Evolutionary conservation across 2,329 filamentous ascomycete species (phyloP).

Genomic region (Aspergillus caelatus): DNA sequence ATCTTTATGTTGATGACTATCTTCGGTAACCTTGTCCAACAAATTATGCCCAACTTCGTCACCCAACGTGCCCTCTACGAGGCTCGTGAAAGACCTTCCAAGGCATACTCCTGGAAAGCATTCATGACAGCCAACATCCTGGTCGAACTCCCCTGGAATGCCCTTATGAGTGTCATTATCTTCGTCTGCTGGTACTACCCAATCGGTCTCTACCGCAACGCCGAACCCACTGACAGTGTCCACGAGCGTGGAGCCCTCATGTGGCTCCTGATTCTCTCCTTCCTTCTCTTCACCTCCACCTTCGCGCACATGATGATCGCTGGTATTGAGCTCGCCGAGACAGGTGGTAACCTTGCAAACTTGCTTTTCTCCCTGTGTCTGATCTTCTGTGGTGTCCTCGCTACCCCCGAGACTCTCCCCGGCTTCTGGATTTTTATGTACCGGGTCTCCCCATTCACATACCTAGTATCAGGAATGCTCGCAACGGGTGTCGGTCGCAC

Average conservation of each 20-base stretch:
- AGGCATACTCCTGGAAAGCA: slow-evolving; percentile 73
- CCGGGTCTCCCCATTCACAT: slow-evolving; percentile 68
- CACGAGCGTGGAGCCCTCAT: slow-evolving; percentile 64
- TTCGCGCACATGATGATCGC: slow-evolving; percentile 76
- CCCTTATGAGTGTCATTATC: slow-evolving; percentile 64
- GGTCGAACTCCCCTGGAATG: slow-evolving; percentile 70
- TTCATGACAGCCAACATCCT: slow-evolving; percentile 73
- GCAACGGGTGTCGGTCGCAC: slow-evolving; percentile 42
- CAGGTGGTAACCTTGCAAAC: slow-evolving; percentile 65
- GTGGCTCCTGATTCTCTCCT: slow-evolving; percentile 65
- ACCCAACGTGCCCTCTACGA: slow-evolving; percentile 63
- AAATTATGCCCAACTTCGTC: slow-evolving; percentile 63
- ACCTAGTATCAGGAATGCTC: slow-evolving; percentile 53
- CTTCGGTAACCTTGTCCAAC: slow-evolving; percentile 63
- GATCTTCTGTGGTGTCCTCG: slow-evolving; percentile 59
- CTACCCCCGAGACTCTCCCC: slow-evolving; percentile 60
- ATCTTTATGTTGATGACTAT: slow-evolving; percentile 85
- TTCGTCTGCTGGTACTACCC: slow-evolving; percentile 72
- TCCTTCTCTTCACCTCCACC: slow-evolving; percentile 71
- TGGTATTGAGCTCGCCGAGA: slow-evolving; percentile 69
- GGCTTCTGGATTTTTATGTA: slow-evolving; percentile 83
- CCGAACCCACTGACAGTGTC: slow-evolving; percentile 41
- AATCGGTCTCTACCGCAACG: slow-evolving; percentile 52
- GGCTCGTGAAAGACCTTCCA: slow-evolving; percentile 64
- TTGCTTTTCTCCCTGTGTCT: slow-evolving; percentile 62